These are phyloP conservation scores for Tieghemostelium lacteum DNA, from an alignment of 78 protist genomes.

Conservation along the genomic window DNA sequence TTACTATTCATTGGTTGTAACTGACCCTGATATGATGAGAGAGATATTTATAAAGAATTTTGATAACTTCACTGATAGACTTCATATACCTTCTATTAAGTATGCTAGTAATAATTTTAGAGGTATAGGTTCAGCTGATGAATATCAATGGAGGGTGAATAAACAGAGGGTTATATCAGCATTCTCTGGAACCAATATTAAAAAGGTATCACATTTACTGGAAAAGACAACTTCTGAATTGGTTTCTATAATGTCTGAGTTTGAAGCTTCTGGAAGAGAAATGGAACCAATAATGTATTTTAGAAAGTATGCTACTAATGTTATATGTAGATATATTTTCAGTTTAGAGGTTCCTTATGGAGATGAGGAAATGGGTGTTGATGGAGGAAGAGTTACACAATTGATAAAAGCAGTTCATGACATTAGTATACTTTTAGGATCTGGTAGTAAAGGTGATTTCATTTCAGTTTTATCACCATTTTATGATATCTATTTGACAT, in stretches of 20 bases:
- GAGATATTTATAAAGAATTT: conserved; percentile 29
- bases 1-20: background rate
- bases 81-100: background rate
- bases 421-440: no score
- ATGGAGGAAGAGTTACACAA: no score
- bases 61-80: conserved; percentile 20
- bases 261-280: background rate
- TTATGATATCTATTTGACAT: background rate
- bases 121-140: background rate
- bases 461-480: background rate
- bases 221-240: background rate
- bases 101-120: background rate
- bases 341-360: background rate
- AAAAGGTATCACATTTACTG: background rate
- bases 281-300: background rate
- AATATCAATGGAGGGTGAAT: background rate
- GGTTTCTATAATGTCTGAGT: background rate
- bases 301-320: conserved; percentile 16
- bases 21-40: conserved; percentile 17
- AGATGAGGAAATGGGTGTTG: no score
- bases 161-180: background rate
- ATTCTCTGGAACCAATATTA: background rate
- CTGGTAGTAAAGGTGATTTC: no score
- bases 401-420: no score
- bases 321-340: conserved; percentile 12